Percentiles rank a stretch among this genome's conserved stretches.
phyloP scores from a whole-genome alignment of 2,329 filamentous ascomycete species.

The Dactylellina haptotyla region DNA sequence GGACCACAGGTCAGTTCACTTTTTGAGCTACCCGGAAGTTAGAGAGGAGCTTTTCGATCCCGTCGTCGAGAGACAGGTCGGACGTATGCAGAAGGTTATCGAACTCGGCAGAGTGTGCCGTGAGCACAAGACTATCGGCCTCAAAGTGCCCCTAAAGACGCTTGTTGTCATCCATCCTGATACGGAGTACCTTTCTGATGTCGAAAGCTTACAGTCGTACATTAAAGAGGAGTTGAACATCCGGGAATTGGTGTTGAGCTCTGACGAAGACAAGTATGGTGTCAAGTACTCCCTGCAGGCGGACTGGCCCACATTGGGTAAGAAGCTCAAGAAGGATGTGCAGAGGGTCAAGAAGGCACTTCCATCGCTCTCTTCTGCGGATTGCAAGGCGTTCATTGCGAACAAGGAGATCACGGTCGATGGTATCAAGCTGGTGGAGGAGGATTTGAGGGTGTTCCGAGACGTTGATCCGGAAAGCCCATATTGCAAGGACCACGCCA shows the following conservation, averaged over 20 bases:
- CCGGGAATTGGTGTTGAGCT: constrained; percentile 81
- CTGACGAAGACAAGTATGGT: constrained; percentile 88
- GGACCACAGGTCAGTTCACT: constrained; percentile 89
- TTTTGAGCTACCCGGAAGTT: constrained; percentile 88
- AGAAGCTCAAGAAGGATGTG: constrained; percentile 97
- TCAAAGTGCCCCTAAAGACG: constrained; percentile 88
- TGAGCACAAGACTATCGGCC: constrained; percentile 82
- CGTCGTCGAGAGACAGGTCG: constrained; percentile 84
- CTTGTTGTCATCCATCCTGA: constrained; percentile 89
- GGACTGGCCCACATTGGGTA: constrained; percentile 93
- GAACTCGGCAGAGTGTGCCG: constrained; percentile 86
- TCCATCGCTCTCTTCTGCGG: constrained; percentile 77
- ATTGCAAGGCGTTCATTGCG: constrained; percentile 81
- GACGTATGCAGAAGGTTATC: constrained; percentile 94
- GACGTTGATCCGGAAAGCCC: constrained; percentile 76
- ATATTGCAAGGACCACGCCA: constrained; percentile 78
- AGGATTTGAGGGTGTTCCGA: constrained; percentile 84
- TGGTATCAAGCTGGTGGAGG: constrained; percentile 82
- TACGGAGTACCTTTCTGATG: constrained; percentile 82
- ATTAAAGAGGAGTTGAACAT: constrained; percentile 93
- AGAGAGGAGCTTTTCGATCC: constrained; percentile 87
- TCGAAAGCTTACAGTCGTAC: constrained; percentile 85
- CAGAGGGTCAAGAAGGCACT: constrained; percentile 90
- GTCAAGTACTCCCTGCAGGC: constrained; percentile 90
- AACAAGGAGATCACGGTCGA: constrained; percentile 82